Percentiles rank a stretch among this genome's conserved stretches.
Conservation (phyloP, 306 rosid species). For the Ormosia emarginata region DNA sequence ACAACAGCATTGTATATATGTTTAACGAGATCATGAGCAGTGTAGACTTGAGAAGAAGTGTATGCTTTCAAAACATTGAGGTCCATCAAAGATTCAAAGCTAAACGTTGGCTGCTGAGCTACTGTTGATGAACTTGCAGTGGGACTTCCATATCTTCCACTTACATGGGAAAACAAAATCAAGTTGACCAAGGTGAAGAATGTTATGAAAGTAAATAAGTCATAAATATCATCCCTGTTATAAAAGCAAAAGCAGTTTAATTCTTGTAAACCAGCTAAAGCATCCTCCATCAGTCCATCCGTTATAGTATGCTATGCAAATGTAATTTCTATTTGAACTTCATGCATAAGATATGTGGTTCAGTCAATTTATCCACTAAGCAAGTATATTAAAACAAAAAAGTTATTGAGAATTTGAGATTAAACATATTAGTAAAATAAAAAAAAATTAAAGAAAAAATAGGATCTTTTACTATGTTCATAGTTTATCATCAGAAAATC, state of each 20-base stretch:
- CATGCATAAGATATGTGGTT: neutral
- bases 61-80: constrained; percentile 32
- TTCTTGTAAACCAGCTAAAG: neutral
- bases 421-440: neutral
- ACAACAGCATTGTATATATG: constrained; percentile 38
- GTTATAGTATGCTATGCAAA: neutral
- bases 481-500: constrained; percentile 7
- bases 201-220: constrained; percentile 61
- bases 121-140: constrained; percentile 25
- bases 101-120: constrained; percentile 34
- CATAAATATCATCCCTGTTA: constrained; percentile 75
- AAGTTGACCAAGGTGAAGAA: constrained; percentile 54
- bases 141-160: constrained; percentile 26
- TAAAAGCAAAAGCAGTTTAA: constrained; percentile 24
- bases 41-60: constrained; percentile 39
- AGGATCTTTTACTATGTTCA: neutral
- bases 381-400: neutral
- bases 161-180: constrained; percentile 38
- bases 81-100: constrained; percentile 47
- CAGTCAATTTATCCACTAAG: neutral
- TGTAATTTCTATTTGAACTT: constrained; percentile 7
- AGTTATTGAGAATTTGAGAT: neutral
- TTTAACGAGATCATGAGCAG: constrained; percentile 56
- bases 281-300: neutral
- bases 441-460: neutral